Evolutionary conservation across 1,284 basidiomycete species (phyloP), one percentile per base, ranked within the genome.

Genomic region (Heliocybe sulcata): DNA sequence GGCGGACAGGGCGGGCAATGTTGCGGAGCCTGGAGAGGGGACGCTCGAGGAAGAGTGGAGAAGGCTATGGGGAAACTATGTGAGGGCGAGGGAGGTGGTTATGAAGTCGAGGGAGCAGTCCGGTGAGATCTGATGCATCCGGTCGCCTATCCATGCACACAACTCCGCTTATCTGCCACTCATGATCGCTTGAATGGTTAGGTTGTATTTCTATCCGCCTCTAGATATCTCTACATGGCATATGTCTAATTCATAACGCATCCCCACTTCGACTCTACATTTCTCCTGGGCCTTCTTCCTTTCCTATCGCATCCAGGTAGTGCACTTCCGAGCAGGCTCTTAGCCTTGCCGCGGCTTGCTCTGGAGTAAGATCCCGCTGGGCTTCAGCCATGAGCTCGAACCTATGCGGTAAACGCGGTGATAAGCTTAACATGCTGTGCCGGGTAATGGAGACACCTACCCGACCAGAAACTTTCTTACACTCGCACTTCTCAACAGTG

Each of bases 401-500:
- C 2, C 91, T 92, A 62, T 2, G 19, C 45, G 55, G 35, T 35
- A 52, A 35, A 54, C 42, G 19, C 29, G 23, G 9, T n/a, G 38
- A 25, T 50, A n/a, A 20, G 16, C 26, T 49, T 35, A 14, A n/a
- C 14, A 9, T 23, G 9, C 8, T 9, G 10, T 16, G 6, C 9
- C 47, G 3, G 10, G 27, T 9, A 3, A 54, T 20, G 26, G 16
- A 47, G 11, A 19, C 9, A 77, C 86, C 55, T 63, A 91, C 84
- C 94, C 94, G 31, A 96, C 94, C 31, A 96, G 70, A 72, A 97
- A 97, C 70, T 98, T 98, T 63, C 86, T 81, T 45, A 97, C 86
- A 38, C 76, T 88, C 2, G 92, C 86, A 60, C 85, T 92, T 45
- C 94, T 73, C 54, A 98, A 70, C 29, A 98, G 73, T 2, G 94